Evolutionary conservation across 805 yeast genomes (phyloP), one percentile per base, ranked within the genome.

Genomic region (Spathaspora hagerdaliae): DNA sequence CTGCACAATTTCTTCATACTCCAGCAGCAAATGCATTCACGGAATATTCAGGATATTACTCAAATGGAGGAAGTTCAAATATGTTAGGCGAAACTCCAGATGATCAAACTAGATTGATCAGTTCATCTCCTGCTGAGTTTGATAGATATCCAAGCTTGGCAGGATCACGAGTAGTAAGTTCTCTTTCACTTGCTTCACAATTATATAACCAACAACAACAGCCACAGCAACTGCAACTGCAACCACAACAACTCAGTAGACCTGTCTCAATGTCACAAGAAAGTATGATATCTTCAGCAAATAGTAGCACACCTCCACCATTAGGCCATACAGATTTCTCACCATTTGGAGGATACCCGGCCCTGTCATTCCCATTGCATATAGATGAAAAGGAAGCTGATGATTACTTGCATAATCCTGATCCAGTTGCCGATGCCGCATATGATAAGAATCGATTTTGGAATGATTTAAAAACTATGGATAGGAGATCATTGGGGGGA

Each of bases 301-400:
- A 39, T 36, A 36, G 36, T 29, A 3, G 53, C 44, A 33, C 24
- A 29, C 12, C 32, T 9, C 12, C 32, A 9, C 32, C 12, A 9
- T 9, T 9, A 3, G 32, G 32, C 12, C 12, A 9, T 9, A 29
- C 6, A 3, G 94, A 85, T 57, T 82, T 83, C 53, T 80, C 86
- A 41, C 99, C 98, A 2, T 92, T 92, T 68, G 99, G 98, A 42
- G 98, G 98, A 12, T 92, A 87, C 64, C 98, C 99, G 0, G 95
- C 96, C 7, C 75, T 90, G 13, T 82, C 89, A 5, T 92, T 92
- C 69, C 99, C 99, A 1, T 71, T 92, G 46, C 84, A 79, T 55
- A 82, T 94, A 51, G 97, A 92, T 48, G 98, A 92, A 55, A 88
- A 88, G 65, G 99, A 92, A 65, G 85, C 87, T 8, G 99, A 92